Base-by-base conservation (phyloP, 805 yeast species). In the Saccharomycopsis lassenensis region DNA sequence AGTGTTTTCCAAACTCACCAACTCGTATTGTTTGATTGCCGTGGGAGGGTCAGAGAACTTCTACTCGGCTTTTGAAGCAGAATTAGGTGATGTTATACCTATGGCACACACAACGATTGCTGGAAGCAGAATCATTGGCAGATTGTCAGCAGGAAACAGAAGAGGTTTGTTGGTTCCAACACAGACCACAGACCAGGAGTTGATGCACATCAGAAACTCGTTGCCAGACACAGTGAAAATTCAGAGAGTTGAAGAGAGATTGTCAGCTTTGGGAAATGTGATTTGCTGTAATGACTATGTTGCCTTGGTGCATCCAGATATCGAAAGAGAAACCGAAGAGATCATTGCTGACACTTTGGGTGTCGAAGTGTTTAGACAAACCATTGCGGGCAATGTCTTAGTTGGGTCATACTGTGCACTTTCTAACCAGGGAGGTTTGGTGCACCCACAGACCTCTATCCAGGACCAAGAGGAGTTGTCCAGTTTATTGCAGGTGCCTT, bases 211-310 rank as follows among this genome's bases (percentile, higher is more conserved):
- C 54, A 76, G 99, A 72, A 91, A 91, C 66, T 77, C 94, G 46
- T 72, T 91, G 50, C 99, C 99, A 11, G 99, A 91, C 53, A 61
- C 77, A 35, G 95, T 91, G 48, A 87, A 82, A 62, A 86, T 91
- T 52, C 98, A 91, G 65, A 76, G 99, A 59, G 95, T 93, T 26
- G 99, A 91, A 63, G 99, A 91, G 65, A 77, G 98, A 57, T 67
- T 91, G 46, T 82, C 95, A 35, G 98, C 99, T 10, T 65, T 91
- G 48, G 99, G 99, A 52, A 91, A 91, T 52, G 98, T 91, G 45
- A 86, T 91, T 54, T 89, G 97, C 63, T 89, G 97, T 65, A 91
- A 91, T 61, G 99, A 91, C 61, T 91, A 91, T 57, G 99, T 93
- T 51, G 99, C 99, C 3, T 71, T 91, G 47, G 98, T 91, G 37